Conservation (phyloP, 306 rosid genomes). For the Clitoria ternatea region DNA sequence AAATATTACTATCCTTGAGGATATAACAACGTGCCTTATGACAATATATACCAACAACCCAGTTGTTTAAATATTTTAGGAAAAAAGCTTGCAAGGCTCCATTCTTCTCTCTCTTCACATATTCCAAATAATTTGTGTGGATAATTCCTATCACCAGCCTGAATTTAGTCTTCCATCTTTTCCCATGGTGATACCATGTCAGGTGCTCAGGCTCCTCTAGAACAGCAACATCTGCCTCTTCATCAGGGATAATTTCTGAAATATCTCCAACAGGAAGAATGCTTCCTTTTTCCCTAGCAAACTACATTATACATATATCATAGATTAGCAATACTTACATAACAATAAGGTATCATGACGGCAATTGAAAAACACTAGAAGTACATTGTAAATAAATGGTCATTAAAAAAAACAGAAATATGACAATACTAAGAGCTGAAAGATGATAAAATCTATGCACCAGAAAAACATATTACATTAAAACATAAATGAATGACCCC, state of each 20-base stretch:
- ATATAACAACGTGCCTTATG: conserved; percentile 65
- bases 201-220: conserved; percentile 98
- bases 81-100: conserved; percentile 68
- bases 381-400: too few relatives aligned
- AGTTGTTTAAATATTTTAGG: conserved; percentile 62
- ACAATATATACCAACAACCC: conserved; percentile 93
- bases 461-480: neutral
- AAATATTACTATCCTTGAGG: neutral
- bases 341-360: neutral
- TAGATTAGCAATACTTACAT: conserved; percentile 16
- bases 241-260: conserved; percentile 75
- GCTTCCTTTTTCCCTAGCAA: conserved; percentile 81
- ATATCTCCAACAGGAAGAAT: conserved; percentile 94
- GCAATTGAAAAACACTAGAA: too few relatives aligned
- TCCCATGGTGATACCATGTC: conserved; percentile 98
- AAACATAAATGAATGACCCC: neutral
- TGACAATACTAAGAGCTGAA: neutral
- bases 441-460: neutral
- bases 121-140: conserved; percentile 94
- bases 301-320: conserved; percentile 43
- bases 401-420: too few relatives aligned
- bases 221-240: conserved; percentile 85
- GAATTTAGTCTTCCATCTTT: conserved; percentile 91
- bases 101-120: conserved; percentile 95
- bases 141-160: conserved; percentile 73